These are phyloP conservation scores for Globisporangium nodosum DNA, from an alignment of 352 stramenopile species.

Conservation along the genomic window DNA sequence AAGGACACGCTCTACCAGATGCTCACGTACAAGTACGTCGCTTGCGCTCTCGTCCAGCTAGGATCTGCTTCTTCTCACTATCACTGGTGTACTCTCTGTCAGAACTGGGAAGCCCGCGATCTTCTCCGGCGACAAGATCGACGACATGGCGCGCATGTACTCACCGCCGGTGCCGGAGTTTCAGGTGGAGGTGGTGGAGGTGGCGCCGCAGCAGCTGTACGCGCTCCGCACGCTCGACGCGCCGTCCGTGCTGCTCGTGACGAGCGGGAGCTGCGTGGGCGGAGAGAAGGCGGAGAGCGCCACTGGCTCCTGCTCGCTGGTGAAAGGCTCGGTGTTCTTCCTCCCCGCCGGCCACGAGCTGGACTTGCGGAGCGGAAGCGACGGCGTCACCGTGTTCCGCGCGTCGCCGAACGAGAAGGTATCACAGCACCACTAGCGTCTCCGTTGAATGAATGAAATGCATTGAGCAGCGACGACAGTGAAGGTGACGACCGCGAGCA, in stretches of 20 bases:
- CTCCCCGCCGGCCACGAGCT: conserved; percentile 38
- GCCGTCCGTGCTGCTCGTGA: conserved; percentile 54
- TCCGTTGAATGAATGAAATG: conserved; percentile 6
- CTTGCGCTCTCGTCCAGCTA: not conserved
- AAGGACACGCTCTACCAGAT: conserved; percentile 96
- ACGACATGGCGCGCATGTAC: conserved; percentile 79
- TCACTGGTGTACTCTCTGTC: conserved; percentile 6
- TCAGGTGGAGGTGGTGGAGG: conserved; percentile 70
- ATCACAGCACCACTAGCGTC: not conserved
- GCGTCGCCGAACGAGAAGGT: conserved; percentile 49
- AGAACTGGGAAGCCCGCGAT: conserved; percentile 52
- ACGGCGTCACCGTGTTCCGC: conserved; percentile 38
- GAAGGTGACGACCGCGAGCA: too few relatives aligned
- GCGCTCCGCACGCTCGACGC: conserved; percentile 26
- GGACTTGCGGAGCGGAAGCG: conserved; percentile 24
- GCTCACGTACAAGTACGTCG: conserved; percentile 90
- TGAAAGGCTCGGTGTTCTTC: conserved; percentile 46
- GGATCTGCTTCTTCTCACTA: conserved; percentile 3
- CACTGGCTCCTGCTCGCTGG: conserved; percentile 1
- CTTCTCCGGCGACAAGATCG: conserved; percentile 38
- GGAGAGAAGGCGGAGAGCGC: not conserved
- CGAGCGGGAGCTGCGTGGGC: conserved; percentile 23
- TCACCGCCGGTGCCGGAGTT: conserved; percentile 90
- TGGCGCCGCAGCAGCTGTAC: conserved; percentile 33
- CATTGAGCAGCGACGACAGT: conserved; percentile 5